A percentile compares a stretch with the other conserved stretches of the same genome.
Evolutionary conservation across 805 yeast genomes (phyloP).

Genomic region (Saturnispora galanensis): DNA sequence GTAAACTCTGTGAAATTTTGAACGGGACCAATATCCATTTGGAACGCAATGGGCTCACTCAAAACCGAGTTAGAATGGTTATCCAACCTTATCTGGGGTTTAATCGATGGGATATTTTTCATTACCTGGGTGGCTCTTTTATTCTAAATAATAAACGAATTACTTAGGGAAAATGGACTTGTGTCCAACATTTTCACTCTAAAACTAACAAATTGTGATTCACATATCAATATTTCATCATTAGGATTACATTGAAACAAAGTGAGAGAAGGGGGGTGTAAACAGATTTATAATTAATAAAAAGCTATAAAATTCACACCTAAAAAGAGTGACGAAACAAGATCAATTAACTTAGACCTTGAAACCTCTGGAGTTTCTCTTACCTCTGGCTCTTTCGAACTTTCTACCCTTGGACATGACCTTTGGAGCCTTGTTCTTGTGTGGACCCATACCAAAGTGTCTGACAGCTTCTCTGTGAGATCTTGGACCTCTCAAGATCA

Average conservation of each 20-base stretch:
- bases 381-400: slow-evolving; percentile 99
- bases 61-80: too few relatives aligned
- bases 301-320: slow-evolving; percentile 5
- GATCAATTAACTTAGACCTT: slow-evolving; percentile 66
- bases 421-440: slow-evolving; percentile 99
- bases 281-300: slow-evolving; percentile 1
- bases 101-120: too few relatives aligned
- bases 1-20: too few relatives aligned
- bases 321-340: slow-evolving; percentile 5
- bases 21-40: too few relatives aligned
- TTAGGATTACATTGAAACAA: not conserved
- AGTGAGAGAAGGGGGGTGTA: not conserved
- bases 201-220: too few relatives aligned
- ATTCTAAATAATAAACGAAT: too few relatives aligned
- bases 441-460: slow-evolving; percentile 99
- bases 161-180: too few relatives aligned
- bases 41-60: too few relatives aligned
- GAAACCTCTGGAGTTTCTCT: slow-evolving; percentile 99
- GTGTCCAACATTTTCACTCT: too few relatives aligned
- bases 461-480: slow-evolving; percentile 98
- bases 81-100: too few relatives aligned
- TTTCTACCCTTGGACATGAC: slow-evolving; percentile 96
- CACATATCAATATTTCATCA: not conserved
- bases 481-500: slow-evolving; percentile 98
- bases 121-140: too few relatives aligned